Evolutionary conservation across 305 asterid species (phyloP).

Genomic region (Euphrasia arctica): DNA sequence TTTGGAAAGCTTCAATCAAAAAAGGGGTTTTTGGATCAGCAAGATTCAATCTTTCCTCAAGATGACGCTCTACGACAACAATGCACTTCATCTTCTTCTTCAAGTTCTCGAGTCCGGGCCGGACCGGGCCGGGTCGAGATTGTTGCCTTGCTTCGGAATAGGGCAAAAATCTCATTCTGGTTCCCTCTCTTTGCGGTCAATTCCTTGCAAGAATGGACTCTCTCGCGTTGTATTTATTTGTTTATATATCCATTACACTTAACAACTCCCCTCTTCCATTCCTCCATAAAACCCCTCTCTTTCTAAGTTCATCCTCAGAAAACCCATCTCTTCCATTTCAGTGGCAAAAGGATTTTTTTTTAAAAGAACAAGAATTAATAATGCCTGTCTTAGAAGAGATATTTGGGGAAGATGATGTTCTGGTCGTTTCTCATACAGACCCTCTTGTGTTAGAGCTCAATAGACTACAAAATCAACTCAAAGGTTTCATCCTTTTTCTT

Average conservation of each 20-base stretch:
- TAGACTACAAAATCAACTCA: slow-evolving; percentile 70
- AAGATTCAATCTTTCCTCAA: slow-evolving; percentile 10
- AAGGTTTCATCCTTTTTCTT: slow-evolving; percentile 41
- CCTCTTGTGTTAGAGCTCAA: slow-evolving; percentile 80
- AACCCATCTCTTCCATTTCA: background rate
- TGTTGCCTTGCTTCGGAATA: slow-evolving; percentile 57
- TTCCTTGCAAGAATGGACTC: slow-evolving; percentile 51
- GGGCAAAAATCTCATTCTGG: slow-evolving; percentile 34
- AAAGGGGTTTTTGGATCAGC: slow-evolving; percentile 7
- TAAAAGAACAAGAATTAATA: slow-evolving; percentile 19
- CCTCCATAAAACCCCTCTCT: slow-evolving; percentile 37
- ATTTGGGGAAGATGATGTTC: slow-evolving; percentile 44
- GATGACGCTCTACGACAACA: background rate
- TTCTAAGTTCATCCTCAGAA: slow-evolving; percentile 7
- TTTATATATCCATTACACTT: slow-evolving; percentile 18
- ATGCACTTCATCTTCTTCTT: slow-evolving; percentile 5
- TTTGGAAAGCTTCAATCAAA: slow-evolving; percentile 15
- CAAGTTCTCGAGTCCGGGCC: slow-evolving; percentile 17
- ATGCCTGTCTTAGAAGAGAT: slow-evolving; percentile 40
- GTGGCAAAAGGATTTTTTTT: background rate
- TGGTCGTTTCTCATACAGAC: slow-evolving; percentile 52
- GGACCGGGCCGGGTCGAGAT: slow-evolving; percentile 39
- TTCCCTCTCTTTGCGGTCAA: slow-evolving; percentile 60
- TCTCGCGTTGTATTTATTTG: too few relatives aligned
- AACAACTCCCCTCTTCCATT: slow-evolving; percentile 34